Evolutionary conservation across 176 grass and related monocot species (phyloP).

Genomic region (Metroxylon sagu): DNA sequence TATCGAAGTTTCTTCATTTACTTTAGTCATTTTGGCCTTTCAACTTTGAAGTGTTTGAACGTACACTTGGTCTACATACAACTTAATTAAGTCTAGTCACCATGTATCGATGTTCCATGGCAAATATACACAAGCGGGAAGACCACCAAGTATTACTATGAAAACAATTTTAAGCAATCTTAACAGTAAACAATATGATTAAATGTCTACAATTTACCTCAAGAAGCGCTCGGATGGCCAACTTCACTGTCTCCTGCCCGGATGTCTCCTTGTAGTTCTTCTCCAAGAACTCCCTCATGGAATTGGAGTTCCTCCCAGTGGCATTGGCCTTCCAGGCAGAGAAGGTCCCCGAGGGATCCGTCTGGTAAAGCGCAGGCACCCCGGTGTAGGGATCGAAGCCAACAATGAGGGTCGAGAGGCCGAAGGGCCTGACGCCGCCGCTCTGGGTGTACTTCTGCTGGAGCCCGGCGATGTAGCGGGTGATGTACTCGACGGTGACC

Average conservation of each 20-base stretch:
- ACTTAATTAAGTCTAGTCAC: too few species aligned
- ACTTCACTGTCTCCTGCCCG: conserved; percentile 89
- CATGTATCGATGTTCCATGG: too few species aligned
- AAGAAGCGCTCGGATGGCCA: conserved; percentile 67
- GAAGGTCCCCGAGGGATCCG: conserved; percentile 88
- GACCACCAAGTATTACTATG: too few species aligned
- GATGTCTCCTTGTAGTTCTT: conserved; percentile 98
- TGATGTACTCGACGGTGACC: conserved; percentile 95
- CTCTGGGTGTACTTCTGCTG: conserved; percentile 98
- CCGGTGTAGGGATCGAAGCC: conserved; percentile 77
- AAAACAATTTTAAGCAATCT: too few species aligned
- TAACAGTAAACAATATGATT: too few species aligned
- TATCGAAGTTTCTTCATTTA: too few species aligned
- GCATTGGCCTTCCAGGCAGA: conserved; percentile 97
- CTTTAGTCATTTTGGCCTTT: too few species aligned
- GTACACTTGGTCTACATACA: too few species aligned
- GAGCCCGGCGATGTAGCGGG: conserved; percentile 90
- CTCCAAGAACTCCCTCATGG: conserved; percentile 92
- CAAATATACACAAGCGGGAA: too few species aligned
- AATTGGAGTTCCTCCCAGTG: conserved; percentile 90
- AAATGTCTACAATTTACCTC: conserved; percentile 37
- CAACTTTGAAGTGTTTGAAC: too few species aligned
- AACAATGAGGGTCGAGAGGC: conserved; percentile 84
- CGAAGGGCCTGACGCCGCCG: conserved; percentile 75
- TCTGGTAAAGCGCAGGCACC: conserved; percentile 74